Evolutionary conservation across 2,329 filamentous ascomycete genomes (phyloP).

Genomic region (Fonsecaea erecta): DNA sequence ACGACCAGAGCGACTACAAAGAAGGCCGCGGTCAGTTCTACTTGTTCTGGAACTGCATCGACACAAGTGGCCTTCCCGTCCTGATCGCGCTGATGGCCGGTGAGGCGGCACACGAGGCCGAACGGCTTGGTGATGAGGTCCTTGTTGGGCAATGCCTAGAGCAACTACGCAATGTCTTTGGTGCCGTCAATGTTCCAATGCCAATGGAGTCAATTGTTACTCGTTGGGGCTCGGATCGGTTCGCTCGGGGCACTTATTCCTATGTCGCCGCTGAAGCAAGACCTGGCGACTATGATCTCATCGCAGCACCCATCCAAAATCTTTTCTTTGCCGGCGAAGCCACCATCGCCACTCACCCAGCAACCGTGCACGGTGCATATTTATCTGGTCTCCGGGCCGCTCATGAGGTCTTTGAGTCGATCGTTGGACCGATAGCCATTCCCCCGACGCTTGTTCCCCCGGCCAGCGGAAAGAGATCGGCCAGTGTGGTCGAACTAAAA

Average conservation of each 20-base stretch:
- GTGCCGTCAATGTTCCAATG: slow-evolving; percentile 65
- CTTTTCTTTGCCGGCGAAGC: slow-evolving; percentile 96
- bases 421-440: slow-evolving; percentile 80
- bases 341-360: slow-evolving; percentile 92
- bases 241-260: slow-evolving; percentile 93
- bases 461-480: slow-evolving; percentile 49
- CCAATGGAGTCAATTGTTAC: slow-evolving; percentile 89
- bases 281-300: slow-evolving; percentile 86
- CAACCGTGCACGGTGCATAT: slow-evolving; percentile 96
- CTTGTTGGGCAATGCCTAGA: slow-evolving; percentile 80
- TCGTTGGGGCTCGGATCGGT: slow-evolving; percentile 87
- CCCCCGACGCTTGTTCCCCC: slow-evolving; percentile 73
- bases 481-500: slow-evolving; percentile 46
- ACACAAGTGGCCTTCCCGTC: slow-evolving; percentile 84
- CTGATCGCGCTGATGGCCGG: slow-evolving; percentile 94
- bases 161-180: slow-evolving; percentile 77
- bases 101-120: slow-evolving; percentile 87
- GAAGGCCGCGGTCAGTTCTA: slow-evolving; percentile 87
- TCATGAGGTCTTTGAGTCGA: slow-evolving; percentile 77
- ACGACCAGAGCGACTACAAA: slow-evolving; percentile 78
- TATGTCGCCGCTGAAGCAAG: slow-evolving; percentile 83
- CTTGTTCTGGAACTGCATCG: slow-evolving; percentile 94
- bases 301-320: slow-evolving; percentile 83
- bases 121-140: slow-evolving; percentile 73
- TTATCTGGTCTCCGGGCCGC: slow-evolving; percentile 89